Evolutionary conservation across 441 rosid genomes (phyloP), one percentile per base, ranked within the genome.

Genomic region (Adansonia grandidieri): DNA sequence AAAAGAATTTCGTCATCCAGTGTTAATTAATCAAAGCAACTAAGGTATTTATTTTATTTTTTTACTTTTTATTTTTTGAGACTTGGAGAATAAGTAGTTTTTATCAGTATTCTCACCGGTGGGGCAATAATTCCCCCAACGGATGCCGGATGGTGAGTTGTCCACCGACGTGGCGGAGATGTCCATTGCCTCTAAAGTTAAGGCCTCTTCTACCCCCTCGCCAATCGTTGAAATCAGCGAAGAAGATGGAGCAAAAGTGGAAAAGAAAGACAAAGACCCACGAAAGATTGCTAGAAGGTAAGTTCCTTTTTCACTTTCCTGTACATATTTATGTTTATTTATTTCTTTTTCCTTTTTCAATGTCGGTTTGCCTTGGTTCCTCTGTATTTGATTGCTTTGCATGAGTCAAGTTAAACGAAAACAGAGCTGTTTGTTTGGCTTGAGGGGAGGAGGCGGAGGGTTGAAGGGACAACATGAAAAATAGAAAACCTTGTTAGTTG

Each of bases 201-300:
- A 28, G 40, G 53, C 71, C 72, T 63, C 58, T 67, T 82, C 67
- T 45, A 83, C 50, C 32, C 65, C 76, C 17, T 73, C 78, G 0
- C 47, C 64, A 4, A 78, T 53, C 44, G 64, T 19, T 72, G 84
- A 72, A 58, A 53, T 53, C 28, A 73, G 70, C 10, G 60, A 63
- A 53, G 79, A 73, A 22, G 78, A 24, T 5, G 81, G 68, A 45
- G 71, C 22, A 58, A 20, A 28, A 51, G 5, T 66, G 74, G 81
- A 58, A 13, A 77, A 42, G 66, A 65, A 82, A 44, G 85, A 70
- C 73, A 95, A 92, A 73, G 95, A 95, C 80, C 98, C 97, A 11
- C 87, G 91, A 78, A 90, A 75, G 80, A 89, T 89, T 2, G 97
- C 98, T 45, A 87, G 98, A 83, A 83, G 84, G 98, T 94, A 82